Evolutionary conservation across 1,284 basidiomycete species (phyloP), one percentile per base, ranked within the genome.

Genomic region (Cryptococcus sp.): DNA sequence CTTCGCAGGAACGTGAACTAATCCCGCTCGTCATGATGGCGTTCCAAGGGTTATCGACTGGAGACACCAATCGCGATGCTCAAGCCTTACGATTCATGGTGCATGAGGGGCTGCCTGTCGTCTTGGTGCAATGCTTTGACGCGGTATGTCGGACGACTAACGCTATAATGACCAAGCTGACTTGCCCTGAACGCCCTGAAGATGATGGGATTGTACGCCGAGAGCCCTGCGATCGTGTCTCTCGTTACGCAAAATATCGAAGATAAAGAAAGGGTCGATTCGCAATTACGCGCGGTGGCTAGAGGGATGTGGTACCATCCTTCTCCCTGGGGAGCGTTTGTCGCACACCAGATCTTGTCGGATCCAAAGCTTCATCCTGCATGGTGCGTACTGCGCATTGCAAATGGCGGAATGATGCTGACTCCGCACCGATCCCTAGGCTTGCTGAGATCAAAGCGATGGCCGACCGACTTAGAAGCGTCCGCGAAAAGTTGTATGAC

Each of bases 401-500:
- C 8, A 8, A 19, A 11, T 7, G 5, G 17, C 39, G n/a, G 25
- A 56, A 13, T 7, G 40, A 23, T 17, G 15, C 27, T 51, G 19
- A 22, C 22, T 51, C 42, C 41, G 4, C 27, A 39, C 17, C 3
- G 46, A 22, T 51, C 38, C 35, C 8, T 39, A 97, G 94, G 95
- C 88, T 92, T 75, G 79, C 80, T 56, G 94, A 99, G 77, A 91
- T 99, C 76, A 81, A 83, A 77, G 91, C 89, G 63, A 98, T 99
- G 94, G 87, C 93, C 0, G 84, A 87, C 47, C 86, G 95, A 47
- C 93, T 99, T 73, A 93, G 93, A 68, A 84, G 85, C 57, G 97
- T 96, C 87, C 87, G 95, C 45, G 83, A 88, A 71, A 85, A 90
- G 80, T 82, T 99, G 64, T 84, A 85, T 80, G 82, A 86, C 56